These are phyloP conservation scores for Schizonepeta tenuifolia DNA, from an alignment of 257 asterid species.

Conservation along the genomic window DNA sequence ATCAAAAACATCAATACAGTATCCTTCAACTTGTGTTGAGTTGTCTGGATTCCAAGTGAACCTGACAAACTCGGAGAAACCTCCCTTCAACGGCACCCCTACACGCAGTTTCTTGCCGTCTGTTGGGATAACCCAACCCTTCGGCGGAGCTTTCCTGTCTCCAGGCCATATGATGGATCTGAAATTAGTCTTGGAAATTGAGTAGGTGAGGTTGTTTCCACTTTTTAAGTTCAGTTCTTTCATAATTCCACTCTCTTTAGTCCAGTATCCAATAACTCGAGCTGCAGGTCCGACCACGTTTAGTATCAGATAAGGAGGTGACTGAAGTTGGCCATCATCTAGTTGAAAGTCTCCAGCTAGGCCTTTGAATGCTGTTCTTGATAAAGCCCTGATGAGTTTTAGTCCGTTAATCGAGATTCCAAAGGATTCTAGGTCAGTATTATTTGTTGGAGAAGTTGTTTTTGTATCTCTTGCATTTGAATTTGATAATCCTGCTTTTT, in stretches of 20 bases:
- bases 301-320: conserved; percentile 48
- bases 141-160: conserved; percentile 38
- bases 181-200: conserved; percentile 38
- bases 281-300: conserved; percentile 46
- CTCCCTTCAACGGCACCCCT: conserved; percentile 50
- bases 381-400: conserved; percentile 35
- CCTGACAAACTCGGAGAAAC: conserved; percentile 45
- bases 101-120: conserved; percentile 47
- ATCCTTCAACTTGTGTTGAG: conserved; percentile 42
- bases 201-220: background rate
- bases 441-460: conserved; percentile 22
- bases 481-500: conserved; percentile 23
- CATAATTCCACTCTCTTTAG: conserved; percentile 38
- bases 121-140: conserved; percentile 64
- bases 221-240: conserved; percentile 28
- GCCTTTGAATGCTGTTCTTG: conserved; percentile 40
- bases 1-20: conserved; percentile 56
- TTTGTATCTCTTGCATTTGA: background rate
- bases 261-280: conserved; percentile 56
- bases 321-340: conserved; percentile 48
- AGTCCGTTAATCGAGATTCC: conserved; percentile 40
- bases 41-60: conserved; percentile 39
- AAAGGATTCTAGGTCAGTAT: conserved; percentile 38
- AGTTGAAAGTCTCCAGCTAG: conserved; percentile 48
- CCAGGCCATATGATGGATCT: conserved; percentile 62